Evolutionary conservation across 345 rosid species (phyloP).

Genomic region (Triadica sebifera): DNA sequence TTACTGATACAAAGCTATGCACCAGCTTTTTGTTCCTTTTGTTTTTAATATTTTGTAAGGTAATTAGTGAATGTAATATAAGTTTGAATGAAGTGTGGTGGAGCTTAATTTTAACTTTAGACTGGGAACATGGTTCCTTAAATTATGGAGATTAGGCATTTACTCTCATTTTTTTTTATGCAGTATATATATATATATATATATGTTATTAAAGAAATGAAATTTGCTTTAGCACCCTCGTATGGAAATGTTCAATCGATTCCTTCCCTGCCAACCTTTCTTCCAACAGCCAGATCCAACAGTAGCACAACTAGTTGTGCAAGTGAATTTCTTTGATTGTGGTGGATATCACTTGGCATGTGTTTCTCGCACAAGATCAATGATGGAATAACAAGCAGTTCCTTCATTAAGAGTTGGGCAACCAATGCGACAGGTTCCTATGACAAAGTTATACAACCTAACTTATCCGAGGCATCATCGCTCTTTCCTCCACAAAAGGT

Average conservation of each 20-base stretch:
- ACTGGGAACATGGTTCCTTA: too few species aligned
- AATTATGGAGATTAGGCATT: too few species aligned
- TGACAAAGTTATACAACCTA: neutral
- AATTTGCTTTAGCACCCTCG: neutral
- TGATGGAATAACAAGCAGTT: constrained; percentile 1
- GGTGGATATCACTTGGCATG: constrained; percentile 16
- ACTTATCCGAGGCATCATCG: neutral
- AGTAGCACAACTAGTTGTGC: constrained; percentile 5
- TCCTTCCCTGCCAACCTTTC: neutral
- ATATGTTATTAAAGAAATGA: too few species aligned
- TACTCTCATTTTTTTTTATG: too few species aligned
- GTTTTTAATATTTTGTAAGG: too few species aligned
- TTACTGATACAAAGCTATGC: too few species aligned
- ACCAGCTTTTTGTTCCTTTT: too few species aligned
- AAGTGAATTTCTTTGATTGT: constrained; percentile 10
- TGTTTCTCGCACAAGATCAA: constrained; percentile 7
- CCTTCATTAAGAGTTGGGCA: constrained; percentile 4
- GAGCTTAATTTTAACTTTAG: too few species aligned
- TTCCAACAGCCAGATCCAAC: neutral
- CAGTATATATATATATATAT: too few species aligned
- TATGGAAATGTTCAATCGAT: neutral
- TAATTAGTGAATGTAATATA: too few species aligned
- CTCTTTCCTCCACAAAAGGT: neutral
- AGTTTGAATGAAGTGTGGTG: too few species aligned
- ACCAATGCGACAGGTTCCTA: neutral